Conservation (phyloP, 2,329 filamentous ascomycete genomes). For the Talaromyces sp. region DNA sequence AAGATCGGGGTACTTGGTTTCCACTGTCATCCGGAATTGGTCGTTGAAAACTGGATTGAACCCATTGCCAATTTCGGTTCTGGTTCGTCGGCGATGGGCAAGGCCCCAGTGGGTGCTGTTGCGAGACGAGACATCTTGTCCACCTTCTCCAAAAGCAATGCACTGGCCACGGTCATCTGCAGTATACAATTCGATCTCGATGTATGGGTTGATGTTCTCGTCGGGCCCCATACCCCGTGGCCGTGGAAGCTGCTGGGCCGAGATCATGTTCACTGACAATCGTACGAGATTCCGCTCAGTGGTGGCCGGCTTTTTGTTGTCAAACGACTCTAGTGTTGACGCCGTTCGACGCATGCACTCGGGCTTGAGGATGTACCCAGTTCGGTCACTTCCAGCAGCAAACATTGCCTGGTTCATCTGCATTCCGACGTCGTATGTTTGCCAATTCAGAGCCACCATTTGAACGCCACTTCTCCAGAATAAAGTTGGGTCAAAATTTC, state of each 20-base stretch:
- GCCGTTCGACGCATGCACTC: slow-evolving; percentile 60
- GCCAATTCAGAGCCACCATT: slow-evolving; percentile 98
- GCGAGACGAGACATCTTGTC: slow-evolving; percentile 58
- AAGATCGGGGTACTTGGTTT: slow-evolving; percentile 89
- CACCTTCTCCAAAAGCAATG: slow-evolving; percentile 60
- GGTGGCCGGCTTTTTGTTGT: slow-evolving; percentile 43
- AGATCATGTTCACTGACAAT: slow-evolving; percentile 84
- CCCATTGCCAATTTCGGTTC: slow-evolving; percentile 77
- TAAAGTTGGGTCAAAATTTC: slow-evolving; percentile 88
- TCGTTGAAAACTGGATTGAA: slow-evolving; percentile 88
- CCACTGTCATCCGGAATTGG: slow-evolving; percentile 70
- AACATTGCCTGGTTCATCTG: slow-evolving; percentile 99
- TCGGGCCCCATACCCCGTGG: slow-evolving; percentile 66
- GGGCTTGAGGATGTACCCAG: slow-evolving; percentile 92
- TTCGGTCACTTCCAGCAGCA: slow-evolving; percentile 74
- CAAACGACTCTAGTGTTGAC: slow-evolving; percentile 17
- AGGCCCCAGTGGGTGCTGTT: slow-evolving; percentile 62
- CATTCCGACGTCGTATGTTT: slow-evolving; percentile 92
- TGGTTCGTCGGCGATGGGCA: slow-evolving; percentile 72
- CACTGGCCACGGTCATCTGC: slow-evolving; percentile 85
- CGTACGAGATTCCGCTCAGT: slow-evolving; percentile 74
- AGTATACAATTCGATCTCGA: slow-evolving; percentile 91
- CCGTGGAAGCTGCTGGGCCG: slow-evolving; percentile 88
- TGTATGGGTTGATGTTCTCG: slow-evolving; percentile 79
- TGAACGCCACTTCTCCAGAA: slow-evolving; percentile 96